A percentile compares a stretch with the other conserved stretches of the same genome.
Conservation (phyloP, 306 rosid species). For the Styphnolobium japonicum region DNA sequence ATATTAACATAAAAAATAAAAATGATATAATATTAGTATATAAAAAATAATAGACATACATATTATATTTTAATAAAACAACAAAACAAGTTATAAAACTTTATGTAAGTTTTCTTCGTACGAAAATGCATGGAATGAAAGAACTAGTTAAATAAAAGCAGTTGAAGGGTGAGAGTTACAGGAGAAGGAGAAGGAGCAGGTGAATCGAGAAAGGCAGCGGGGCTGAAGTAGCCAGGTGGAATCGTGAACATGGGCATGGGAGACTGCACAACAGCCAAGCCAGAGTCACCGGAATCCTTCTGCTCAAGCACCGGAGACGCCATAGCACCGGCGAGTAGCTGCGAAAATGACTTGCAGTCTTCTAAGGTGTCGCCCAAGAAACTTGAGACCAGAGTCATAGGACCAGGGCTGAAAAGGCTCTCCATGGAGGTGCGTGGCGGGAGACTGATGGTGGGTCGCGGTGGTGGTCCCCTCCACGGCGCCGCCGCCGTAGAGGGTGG, state of each 20-base stretch:
- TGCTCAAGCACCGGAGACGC: conserved; percentile 44
- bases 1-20: no score
- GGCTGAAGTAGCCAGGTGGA: conserved; percentile 30
- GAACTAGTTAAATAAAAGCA: not conserved
- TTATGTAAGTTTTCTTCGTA: no score
- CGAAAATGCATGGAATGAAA: not conserved
- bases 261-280: conserved; percentile 24
- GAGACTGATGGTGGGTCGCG: conserved; percentile 38
- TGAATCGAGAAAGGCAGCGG: conserved; percentile 41
- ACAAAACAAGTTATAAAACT: no score
- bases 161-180: not conserved
- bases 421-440: conserved; percentile 58
- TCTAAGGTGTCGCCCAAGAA: conserved; percentile 62
- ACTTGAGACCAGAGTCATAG: conserved; percentile 75
- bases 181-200: no score
- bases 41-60: no score
- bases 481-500: conserved; percentile 3
- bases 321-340: conserved; percentile 77
- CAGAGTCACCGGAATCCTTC: conserved; percentile 4
- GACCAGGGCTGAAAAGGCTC: conserved; percentile 66
- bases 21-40: no score
- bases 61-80: no score
- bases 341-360: conserved; percentile 73
- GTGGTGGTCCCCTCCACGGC: not conserved
- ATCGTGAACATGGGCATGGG: conserved; percentile 28